Evolutionary conservation across 2,329 filamentous ascomycete species (phyloP).

Genomic region (Sclerotinia subarctica): DNA sequence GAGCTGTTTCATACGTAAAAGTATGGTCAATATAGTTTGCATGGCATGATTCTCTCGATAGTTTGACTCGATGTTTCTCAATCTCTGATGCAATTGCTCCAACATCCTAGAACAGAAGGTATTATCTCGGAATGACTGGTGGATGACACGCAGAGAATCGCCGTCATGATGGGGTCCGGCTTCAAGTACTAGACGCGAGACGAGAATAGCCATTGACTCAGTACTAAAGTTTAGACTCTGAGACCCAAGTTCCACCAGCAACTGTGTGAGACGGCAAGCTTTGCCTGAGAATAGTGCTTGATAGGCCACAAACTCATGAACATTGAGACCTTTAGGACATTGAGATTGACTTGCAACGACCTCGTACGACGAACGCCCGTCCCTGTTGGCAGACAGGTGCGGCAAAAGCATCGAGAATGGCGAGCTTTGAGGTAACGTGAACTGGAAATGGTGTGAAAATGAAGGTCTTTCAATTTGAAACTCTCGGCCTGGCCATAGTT

Average conservation of each 20-base stretch:
- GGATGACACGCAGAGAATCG: slow-evolving; percentile 45
- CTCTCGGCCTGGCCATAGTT: slow-evolving; percentile 35
- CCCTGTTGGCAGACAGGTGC: slow-evolving; percentile 25
- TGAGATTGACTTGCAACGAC: slow-evolving; percentile 45
- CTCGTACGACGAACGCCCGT: slow-evolving; percentile 42
- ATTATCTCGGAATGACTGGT: slow-evolving; percentile 49
- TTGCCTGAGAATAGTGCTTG: slow-evolving; percentile 46
- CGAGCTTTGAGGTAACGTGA: slow-evolving; percentile 38
- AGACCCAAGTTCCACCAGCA: slow-evolving; percentile 50
- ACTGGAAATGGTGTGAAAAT: slow-evolving; percentile 38
- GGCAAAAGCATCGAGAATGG: slow-evolving; percentile 30
- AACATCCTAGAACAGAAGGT: slow-evolving; percentile 49
- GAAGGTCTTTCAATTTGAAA: slow-evolving; percentile 26
- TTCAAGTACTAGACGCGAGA: slow-evolving; percentile 53
- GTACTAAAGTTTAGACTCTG: slow-evolving; percentile 59
- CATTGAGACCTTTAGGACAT: slow-evolving; percentile 46
- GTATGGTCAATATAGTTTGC: slow-evolving; percentile 53
- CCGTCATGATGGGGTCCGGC: slow-evolving; percentile 46
- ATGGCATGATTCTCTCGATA: slow-evolving; percentile 59
- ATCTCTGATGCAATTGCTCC: slow-evolving; percentile 46
- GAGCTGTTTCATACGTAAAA: slow-evolving; percentile 41
- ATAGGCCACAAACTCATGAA: slow-evolving; percentile 49
- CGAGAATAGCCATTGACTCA: slow-evolving; percentile 47
- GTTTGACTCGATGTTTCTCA: slow-evolving; percentile 49
- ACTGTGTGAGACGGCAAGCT: slow-evolving; percentile 45